phyloP scores from a whole-genome alignment of 306 rosid genomes.

The Delonix regia region DNA sequence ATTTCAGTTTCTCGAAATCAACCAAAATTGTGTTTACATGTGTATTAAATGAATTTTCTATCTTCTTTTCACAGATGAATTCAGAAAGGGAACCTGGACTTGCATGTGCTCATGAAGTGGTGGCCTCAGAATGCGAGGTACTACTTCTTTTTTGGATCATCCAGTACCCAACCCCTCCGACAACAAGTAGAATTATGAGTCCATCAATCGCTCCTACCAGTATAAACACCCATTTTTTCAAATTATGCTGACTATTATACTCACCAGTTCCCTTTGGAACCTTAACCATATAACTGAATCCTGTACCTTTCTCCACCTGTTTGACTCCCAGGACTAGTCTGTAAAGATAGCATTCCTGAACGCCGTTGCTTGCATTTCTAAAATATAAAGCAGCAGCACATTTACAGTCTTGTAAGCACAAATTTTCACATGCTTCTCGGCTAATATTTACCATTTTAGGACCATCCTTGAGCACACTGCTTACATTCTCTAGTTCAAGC shows the following conservation, averaged over 20 bases:
- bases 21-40: conserved; percentile 46
- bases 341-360: conserved; percentile 57
- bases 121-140: conserved; percentile 34
- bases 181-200: conserved; percentile 62
- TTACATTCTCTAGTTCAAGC: conserved; percentile 61
- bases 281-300: conserved; percentile 70
- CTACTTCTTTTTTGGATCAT: conserved; percentile 49
- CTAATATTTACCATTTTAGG: conserved; percentile 51
- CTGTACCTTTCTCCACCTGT: conserved; percentile 56
- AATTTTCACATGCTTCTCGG: conserved; percentile 54
- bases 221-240: conserved; percentile 77
- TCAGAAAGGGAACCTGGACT: conserved; percentile 38
- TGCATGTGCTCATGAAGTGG: conserved; percentile 39
- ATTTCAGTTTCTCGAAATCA: conserved; percentile 39
- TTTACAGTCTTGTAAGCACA: conserved; percentile 74
- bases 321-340: conserved; percentile 71
- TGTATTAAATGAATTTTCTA: conserved; percentile 28
- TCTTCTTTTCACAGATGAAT: conserved; percentile 22
- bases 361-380: background rate
- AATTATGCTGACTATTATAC: conserved; percentile 43
- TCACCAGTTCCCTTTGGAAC: conserved; percentile 59
- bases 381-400: conserved; percentile 68
- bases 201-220: conserved; percentile 82
- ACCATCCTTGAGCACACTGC: conserved; percentile 56
- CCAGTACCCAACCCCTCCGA: conserved; percentile 73